Evolutionary conservation across 2,329 filamentous ascomycete genomes (phyloP).

Genomic region (Penicillium sp.): DNA sequence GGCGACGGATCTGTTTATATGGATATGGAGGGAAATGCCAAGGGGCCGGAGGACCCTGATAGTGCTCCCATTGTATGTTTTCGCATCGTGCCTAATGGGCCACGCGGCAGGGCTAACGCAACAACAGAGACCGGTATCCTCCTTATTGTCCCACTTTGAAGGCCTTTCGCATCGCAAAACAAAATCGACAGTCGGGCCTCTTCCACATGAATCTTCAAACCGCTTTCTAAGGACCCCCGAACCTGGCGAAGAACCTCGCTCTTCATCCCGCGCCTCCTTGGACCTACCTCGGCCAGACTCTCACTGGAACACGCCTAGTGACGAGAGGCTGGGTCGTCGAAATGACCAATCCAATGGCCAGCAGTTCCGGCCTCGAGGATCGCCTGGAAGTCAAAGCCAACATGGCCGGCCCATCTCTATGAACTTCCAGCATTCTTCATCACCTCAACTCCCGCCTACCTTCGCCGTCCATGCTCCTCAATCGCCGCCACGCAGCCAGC

Average conservation of each 20-base stretch:
- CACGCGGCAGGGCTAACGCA: slow-evolving; percentile 16
- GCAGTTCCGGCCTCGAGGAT: slow-evolving; percentile 30
- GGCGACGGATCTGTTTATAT: slow-evolving; percentile 27
- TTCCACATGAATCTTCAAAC: slow-evolving; percentile 30
- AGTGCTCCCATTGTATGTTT: slow-evolving; percentile 38
- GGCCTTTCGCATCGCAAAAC: slow-evolving; percentile 41
- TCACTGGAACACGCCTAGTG: slow-evolving; percentile 34
- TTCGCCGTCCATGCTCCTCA: slow-evolving; percentile 46
- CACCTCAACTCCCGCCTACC: slow-evolving; percentile 43
- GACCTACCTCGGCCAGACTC: slow-evolving; percentile 44
- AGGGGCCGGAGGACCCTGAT: slow-evolving; percentile 35
- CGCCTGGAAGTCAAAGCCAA: slow-evolving; percentile 55
- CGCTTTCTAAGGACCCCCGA: slow-evolving; percentile 34
- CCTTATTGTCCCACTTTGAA: slow-evolving; percentile 51
- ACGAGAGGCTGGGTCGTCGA: slow-evolving; percentile 22
- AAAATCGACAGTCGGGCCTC: slow-evolving; percentile 27
- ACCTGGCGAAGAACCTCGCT: slow-evolving; percentile 30
- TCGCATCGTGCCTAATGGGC: slow-evolving; percentile 11
- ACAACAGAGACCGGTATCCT: slow-evolving; percentile 48
- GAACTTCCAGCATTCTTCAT: slow-evolving; percentile 36
- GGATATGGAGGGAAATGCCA: slow-evolving; percentile 38
- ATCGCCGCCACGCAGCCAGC: slow-evolving; percentile 39
- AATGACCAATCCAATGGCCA: slow-evolving; percentile 24
- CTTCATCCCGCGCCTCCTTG: slow-evolving; percentile 39
- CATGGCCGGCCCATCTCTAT: slow-evolving; percentile 54